A percentile compares a stretch with the other conserved stretches of the same genome.
Evolutionary conservation across 192 early-diverging fungal genomes (phyloP).

Genomic region (Podila horticola): DNA sequence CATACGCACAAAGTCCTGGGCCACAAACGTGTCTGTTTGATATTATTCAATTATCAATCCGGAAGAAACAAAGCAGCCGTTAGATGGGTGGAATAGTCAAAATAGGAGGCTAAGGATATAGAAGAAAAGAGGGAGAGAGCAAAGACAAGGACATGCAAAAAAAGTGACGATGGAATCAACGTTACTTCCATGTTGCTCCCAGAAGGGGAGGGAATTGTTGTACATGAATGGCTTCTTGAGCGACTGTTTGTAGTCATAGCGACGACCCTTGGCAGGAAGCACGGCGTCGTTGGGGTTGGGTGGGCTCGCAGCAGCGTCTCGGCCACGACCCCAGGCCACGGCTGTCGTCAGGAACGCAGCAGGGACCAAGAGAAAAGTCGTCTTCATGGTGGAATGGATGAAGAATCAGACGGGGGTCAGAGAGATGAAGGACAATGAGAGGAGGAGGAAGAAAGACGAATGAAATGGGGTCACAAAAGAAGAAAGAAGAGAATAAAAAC

Average conservation of each 20-base stretch:
- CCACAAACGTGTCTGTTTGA: conserved; percentile 38
- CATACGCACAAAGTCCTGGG: conserved; percentile 65
- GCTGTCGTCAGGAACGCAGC: conserved; percentile 15
- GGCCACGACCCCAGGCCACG: conserved; percentile 15
- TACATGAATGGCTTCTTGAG: conserved; percentile 68
- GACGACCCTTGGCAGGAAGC: conserved; percentile 23
- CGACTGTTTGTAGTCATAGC: conserved; percentile 69
- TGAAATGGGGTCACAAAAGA: background rate
- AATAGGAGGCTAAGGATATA: background rate
- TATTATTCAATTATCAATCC: background rate
- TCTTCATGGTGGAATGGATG: conserved; percentile 21
- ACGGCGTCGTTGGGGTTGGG: background rate
- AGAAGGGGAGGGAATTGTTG: conserved; percentile 61
- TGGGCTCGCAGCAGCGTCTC: background rate
- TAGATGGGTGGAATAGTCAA: background rate
- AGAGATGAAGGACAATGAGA: background rate
- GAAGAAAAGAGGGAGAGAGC: background rate
- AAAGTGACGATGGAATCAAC: background rate
- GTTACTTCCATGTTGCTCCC: conserved; percentile 58
- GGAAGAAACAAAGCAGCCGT: background rate
- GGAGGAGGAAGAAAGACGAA: background rate
- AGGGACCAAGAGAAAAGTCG: conserved; percentile 10
- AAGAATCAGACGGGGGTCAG: background rate
- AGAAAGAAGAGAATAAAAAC: too few relatives aligned
- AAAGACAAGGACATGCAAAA: background rate